Evolutionary conservation across 108 stramenopile species (phyloP).

Genomic region (Ochromonas danica): DNA sequence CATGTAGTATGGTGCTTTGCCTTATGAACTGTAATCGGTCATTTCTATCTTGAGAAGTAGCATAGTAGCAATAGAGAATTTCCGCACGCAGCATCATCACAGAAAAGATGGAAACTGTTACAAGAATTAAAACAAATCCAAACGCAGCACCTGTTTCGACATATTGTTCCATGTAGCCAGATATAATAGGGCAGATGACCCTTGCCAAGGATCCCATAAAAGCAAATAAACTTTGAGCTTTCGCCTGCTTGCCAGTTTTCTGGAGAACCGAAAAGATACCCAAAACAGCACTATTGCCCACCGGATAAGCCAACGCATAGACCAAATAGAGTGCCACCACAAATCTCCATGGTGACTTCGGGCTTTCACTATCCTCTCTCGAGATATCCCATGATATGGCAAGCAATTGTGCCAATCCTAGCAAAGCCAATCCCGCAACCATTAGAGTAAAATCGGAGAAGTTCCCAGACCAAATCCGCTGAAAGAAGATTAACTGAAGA

Average conservation of each 20-base stretch:
- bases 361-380: no score
- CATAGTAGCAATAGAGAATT: no score
- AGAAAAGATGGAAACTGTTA: no score
- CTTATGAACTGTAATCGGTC: no score
- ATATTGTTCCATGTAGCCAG: conserved; percentile 69
- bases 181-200: conserved; percentile 79
- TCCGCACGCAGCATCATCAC: no score
- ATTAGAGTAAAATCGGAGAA: conserved; percentile 3
- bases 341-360: conserved; percentile 35
- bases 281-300: conserved; percentile 93
- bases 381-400: no score
- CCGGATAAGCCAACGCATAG: conserved; percentile 87
- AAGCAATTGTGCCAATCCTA: neutral
- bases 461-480: neutral
- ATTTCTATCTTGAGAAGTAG: no score
- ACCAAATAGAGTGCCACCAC: conserved; percentile 72
- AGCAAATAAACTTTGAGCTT: conserved; percentile 83
- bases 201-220: conserved; percentile 84
- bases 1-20: no score
- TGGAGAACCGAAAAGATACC: conserved; percentile 90
- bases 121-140: neutral
- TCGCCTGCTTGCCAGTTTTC: conserved; percentile 79
- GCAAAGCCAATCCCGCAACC: neutral
- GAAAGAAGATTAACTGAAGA: neutral
- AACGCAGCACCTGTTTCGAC: neutral